Conservation (phyloP, 495 filamentous ascomycete species). For the Lophiotrema nucula region DNA sequence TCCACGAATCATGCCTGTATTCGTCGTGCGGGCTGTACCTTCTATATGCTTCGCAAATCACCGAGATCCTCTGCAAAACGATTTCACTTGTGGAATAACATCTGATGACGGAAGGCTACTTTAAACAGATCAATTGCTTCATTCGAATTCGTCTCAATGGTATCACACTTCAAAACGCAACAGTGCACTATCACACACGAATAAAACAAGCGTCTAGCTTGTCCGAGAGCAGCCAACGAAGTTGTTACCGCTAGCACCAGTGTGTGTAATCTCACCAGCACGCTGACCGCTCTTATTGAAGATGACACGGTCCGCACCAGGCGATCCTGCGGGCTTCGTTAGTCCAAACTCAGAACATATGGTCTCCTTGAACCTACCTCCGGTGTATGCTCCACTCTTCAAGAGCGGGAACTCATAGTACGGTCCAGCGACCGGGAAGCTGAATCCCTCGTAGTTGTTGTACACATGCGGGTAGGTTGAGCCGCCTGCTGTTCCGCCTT, state of each 20-base stretch:
- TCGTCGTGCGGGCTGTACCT: too few relatives aligned
- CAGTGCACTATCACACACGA: too few relatives aligned
- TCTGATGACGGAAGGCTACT: too few relatives aligned
- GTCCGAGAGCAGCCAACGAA: constrained; percentile 56
- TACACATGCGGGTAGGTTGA: constrained; percentile 68
- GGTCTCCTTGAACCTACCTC: constrained; percentile 38
- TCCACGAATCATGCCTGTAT: too few relatives aligned
- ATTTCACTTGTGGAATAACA: too few relatives aligned
- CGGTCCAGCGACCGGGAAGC: constrained; percentile 56
- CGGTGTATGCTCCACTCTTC: constrained; percentile 53
- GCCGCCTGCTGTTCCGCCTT: constrained; percentile 49
- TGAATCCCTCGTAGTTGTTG: constrained; percentile 72
- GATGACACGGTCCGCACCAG: constrained; percentile 70
- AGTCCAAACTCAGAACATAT: constrained; percentile 3
- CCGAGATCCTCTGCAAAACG: too few relatives aligned
- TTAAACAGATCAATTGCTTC: too few relatives aligned
- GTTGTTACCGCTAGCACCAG: constrained; percentile 63
- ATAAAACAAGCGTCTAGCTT: not conserved
- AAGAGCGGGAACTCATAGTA: constrained; percentile 76
- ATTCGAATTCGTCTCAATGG: too few relatives aligned
- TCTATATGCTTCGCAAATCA: too few relatives aligned
- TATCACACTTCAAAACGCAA: not conserved
- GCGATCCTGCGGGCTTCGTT: constrained; percentile 46
- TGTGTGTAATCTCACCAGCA: constrained; percentile 66
- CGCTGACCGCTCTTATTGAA: constrained; percentile 55